Evolutionary conservation across 176 grass and related monocot genomes (phyloP).

Genomic region (Typha latifolia): DNA sequence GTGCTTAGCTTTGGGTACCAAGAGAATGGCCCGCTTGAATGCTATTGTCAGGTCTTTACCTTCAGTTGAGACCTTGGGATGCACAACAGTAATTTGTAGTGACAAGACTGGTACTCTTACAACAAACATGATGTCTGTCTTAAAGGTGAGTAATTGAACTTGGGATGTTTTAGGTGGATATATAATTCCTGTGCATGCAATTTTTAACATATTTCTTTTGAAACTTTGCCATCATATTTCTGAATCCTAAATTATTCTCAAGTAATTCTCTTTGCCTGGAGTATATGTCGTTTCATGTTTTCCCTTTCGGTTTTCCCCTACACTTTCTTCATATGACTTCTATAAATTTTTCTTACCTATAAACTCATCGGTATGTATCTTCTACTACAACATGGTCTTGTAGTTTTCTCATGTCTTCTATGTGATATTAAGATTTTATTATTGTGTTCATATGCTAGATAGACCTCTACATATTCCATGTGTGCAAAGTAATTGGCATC

Average conservation of each 20-base stretch:
- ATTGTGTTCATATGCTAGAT: too few relatives aligned
- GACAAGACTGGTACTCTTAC: conserved; percentile 99
- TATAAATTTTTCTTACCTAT: too few relatives aligned
- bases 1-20: conserved; percentile 97
- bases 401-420: too few relatives aligned
- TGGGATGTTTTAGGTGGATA: not conserved
- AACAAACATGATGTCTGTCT: conserved; percentile 99
- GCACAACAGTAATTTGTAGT: conserved; percentile 97
- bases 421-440: too few relatives aligned
- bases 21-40: conserved; percentile 96
- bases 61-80: conserved; percentile 95
- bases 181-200: conserved; percentile 1
- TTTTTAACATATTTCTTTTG: conserved; percentile 19
- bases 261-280: not conserved
- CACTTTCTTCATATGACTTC: too few relatives aligned
- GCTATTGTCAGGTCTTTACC: conserved; percentile 92
- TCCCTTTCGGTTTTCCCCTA: too few relatives aligned
- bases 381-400: too few relatives aligned
- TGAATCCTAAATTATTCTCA: not conserved
- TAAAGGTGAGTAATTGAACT: conserved; percentile 53
- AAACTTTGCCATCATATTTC: conserved; percentile 8
- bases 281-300: not conserved
- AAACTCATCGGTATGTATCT: too few relatives aligned
- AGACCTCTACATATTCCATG: too few relatives aligned
- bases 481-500: too few relatives aligned